These are phyloP conservation scores for Aspergillus fumigatus DNA, from an alignment of 2,329 filamentous ascomycete genomes.

Conservation along the genomic window DNA sequence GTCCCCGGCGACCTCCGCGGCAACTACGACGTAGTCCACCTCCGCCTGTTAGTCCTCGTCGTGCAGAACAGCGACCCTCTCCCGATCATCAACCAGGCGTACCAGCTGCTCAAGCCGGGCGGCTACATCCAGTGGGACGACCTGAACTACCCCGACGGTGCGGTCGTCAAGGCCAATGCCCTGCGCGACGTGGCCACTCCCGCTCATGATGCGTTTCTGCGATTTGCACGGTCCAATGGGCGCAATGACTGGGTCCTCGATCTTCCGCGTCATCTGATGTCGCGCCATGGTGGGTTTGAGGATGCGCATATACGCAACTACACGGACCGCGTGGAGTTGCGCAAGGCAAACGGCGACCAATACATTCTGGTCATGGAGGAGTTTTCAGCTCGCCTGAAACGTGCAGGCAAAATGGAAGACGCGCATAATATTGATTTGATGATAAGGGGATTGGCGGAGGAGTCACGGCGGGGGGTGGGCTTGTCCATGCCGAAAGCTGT, in stretches of 20 bases:
- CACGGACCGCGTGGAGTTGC: neutral
- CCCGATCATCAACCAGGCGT: neutral
- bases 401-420: neutral
- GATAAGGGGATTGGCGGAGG: neutral
- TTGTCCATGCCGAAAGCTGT: slow-evolving; percentile 1
- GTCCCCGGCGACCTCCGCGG: neutral
- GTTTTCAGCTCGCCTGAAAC: neutral
- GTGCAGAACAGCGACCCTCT: neutral
- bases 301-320: neutral
- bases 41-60: neutral
- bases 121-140: slow-evolving; percentile 4
- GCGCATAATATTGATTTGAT: neutral
- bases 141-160: neutral
- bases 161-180: neutral
- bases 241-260: slow-evolving; percentile 1
- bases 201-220: neutral
- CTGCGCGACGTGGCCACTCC: neutral
- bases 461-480: neutral
- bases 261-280: neutral
- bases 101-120: neutral
- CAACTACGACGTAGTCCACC: neutral
- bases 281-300: neutral
- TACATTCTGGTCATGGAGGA: slow-evolving; percentile 1
- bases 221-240: neutral
- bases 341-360: slow-evolving; percentile 1